Base-by-base conservation (phyloP, 192 early-diverging fungal genomes). In the Helicostylum pulchrum region DNA sequence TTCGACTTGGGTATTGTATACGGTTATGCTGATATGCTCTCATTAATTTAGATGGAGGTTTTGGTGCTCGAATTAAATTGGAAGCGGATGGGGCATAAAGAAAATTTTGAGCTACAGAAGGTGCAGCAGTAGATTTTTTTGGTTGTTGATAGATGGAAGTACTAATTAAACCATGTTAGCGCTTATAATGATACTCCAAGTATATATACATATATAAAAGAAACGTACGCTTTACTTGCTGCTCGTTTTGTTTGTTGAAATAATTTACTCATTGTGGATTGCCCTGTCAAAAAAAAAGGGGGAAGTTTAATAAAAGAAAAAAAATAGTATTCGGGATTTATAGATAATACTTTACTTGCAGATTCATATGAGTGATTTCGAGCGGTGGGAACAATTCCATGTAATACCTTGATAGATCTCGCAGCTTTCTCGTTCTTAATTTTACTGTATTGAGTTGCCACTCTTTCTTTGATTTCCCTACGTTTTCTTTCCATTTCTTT, bases 371-470 rank as follows among this genome's bases (percentile, higher is more conserved):
- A 39, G 12, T 34, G 49, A 3, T 46, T 19, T 59, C 14, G 15
- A 17, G 8, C 15, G 4, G n/a, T 21, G 9, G 61, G 61, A 2
- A 30, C 12, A 15, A 44, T 36, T 17, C 62, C 51, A 19, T 64
- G 52, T 15, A 64, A 19, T 3, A 64, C 51, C 9, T 64, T 64
- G n/a, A 64, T 64, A n/a, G 62, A 64, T 9, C 42, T 52, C 5
- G 62, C 62, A n/a, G 49, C 51, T 10, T 53, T 64, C 19, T 64
- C 62, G 17, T 44, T 53, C 36, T 64, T 32, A 7, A 53, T 21
- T 9, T 26, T 64, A 17, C 23, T 64, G 51, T 64, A 64, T 44
- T 64, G 51, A 7, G 21, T 34, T 53, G 31, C 52, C 14, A 64
- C 36, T 32, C 36, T 64, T 53, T 64, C 36, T 19, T 51, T 64